Evolutionary conservation across 202 grass and related monocot genomes (phyloP), one percentile per base, ranked within the genome.

Genomic region (Miscanthus sacchariflorus): DNA sequence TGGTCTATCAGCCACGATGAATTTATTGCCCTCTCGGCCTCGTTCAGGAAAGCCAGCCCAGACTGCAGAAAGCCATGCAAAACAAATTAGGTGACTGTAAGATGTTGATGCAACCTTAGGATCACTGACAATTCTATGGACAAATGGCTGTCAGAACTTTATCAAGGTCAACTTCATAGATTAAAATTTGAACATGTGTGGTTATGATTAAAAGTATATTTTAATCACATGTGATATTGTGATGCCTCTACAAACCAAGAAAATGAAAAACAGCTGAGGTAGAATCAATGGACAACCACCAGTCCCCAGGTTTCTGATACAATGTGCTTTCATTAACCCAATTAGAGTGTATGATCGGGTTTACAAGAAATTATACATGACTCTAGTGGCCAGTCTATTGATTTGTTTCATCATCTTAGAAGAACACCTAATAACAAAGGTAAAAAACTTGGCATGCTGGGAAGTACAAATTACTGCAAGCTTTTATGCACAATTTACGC

Each of bases 31-130:
- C 39, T 93, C 91, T 66, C 88, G 75, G 40, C 52, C 69, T 87
- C 86, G 89, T 85, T 98, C 91, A 36, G 89, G 84, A 83, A 98
- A 98, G 25, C 85, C 77, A 54, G 93, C 93, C 96, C 93, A 98
- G 38, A 93, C 92, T 96, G 81, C 40, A 90, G 36, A 43, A 82
- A 80, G 4, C 7, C 33, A 66, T n/a, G 46, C 58, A 79, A 76
- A 86, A 58, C 18, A 43, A 11, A 15, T 82, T 59, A 88, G 74
- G 0, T 5, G 21, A 54, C 5, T 66, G 49, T n/a, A 5, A 40
- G 4, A 74, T 9, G 15, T 15, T 44, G 68, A 42, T 10, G 45
- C 42, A 77, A 68, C 40, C 61, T 48, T 48, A 17, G 42, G 9
- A 49, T 81, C 15, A 7, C 4, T 48, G 40, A 18, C 27, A n/a